Base-by-base conservation (phyloP, 2,329 filamentous ascomycete species). In the Aplosporella prunicola region DNA sequence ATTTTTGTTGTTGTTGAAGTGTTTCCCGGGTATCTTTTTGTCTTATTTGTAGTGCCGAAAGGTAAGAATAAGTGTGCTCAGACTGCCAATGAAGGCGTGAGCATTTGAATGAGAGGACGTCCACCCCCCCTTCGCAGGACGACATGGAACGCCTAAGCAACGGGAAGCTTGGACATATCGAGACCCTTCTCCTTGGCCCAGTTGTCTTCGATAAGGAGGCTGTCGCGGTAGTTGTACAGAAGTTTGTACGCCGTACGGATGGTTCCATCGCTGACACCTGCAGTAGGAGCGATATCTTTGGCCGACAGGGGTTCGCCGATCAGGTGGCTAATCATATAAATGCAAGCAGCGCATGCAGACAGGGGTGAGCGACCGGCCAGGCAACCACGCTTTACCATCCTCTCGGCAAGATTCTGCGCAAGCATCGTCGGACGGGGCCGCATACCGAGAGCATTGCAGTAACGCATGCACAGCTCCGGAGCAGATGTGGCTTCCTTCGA, bases 181-280 rank as follows among this genome's bases (percentile, higher is more conserved):
- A 39, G 37, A 10, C 37, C 37, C 25, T 39, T 39, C 10, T 32
- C 37, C 38, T 73, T 70, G 37, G 89, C 70, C 77, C 85, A 89
- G 43, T 82, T 76, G 35, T 76, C 68, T 48, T 82, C 78, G 51
- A 95, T 76, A 15, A 35, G 32, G 41, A 98, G 64, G 44, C 75
- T 71, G 39, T 89, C 78, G 34, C 78, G 76, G 32, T 81, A 78
- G 13, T 72, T 69, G 56, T 88, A 89, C 32, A 98, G 71, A 52
- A 83, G 79, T 56, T 91, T 91, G 68, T 96, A 98, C 0, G 89
- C 88, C 17, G 85, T 93, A 52, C 93, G 88, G 51, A 98, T 94
- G 0, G 91, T 98, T 39, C 91, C 88, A 55, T 98, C 93, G 57
- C 87, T 95, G 18, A 98, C 91, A 47, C 86, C 85, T 1, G 84